phyloP scores from a whole-genome alignment of 768 basidiomycete genomes.

The Boletus tomentosulus region DNA sequence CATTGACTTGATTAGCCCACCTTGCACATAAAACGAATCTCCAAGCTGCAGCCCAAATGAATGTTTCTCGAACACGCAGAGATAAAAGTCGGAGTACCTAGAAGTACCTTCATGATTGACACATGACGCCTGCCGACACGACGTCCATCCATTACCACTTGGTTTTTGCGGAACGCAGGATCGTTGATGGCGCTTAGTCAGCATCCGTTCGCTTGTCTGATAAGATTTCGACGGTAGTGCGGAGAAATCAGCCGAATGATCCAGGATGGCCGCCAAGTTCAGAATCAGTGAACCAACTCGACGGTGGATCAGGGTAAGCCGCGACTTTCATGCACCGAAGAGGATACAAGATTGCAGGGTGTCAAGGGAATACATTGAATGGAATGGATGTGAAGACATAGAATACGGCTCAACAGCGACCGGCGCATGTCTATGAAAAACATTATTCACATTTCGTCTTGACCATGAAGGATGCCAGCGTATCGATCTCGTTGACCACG shows the following conservation, averaged over 20 bases:
- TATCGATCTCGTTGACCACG: conserved; percentile 67
- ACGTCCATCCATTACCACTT: neutral
- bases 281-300: neutral
- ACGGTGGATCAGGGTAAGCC: neutral
- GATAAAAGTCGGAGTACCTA: neutral
- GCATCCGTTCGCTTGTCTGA: conserved; percentile 11
- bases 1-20: neutral
- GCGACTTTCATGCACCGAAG: conserved; percentile 1
- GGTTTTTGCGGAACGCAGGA: neutral
- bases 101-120: conserved; percentile 3
- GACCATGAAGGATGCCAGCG: conserved; percentile 78
- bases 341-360: neutral
- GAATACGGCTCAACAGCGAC: conserved; percentile 13
- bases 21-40: neutral
- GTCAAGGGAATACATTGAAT: conserved; percentile 17
- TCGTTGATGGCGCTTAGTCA: conserved; percentile 25
- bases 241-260: neutral
- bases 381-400: conserved; percentile 3
- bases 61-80: neutral
- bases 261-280: neutral
- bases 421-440: conserved; percentile 15
- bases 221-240: conserved; percentile 20
- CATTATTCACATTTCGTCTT: conserved; percentile 51
- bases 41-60: neutral
- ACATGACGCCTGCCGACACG: neutral